Percentiles rank a stretch among this genome's conserved stretches.
Conservation (phyloP, 495 filamentous ascomycete species). For the Cryomyces minteri region DNA sequence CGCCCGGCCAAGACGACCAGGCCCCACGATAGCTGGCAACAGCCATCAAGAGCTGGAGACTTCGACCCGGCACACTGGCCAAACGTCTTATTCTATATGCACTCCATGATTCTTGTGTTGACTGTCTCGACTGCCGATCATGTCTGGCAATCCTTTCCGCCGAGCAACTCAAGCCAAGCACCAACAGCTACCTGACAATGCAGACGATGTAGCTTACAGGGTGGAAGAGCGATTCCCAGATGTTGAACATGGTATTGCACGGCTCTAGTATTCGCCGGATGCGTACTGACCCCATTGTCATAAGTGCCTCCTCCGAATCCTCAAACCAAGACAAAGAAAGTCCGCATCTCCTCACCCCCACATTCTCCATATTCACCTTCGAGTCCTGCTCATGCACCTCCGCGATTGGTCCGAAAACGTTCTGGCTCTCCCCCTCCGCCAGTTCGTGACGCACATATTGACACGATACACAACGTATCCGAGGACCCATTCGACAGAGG, state of each 20-base stretch:
- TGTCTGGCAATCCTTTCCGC: conserved; percentile 23
- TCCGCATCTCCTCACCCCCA: background rate
- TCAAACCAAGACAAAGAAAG: background rate
- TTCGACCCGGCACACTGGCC: background rate
- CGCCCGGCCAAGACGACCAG: background rate
- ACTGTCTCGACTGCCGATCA: conserved; percentile 1
- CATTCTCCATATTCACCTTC: background rate
- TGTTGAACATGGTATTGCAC: background rate
- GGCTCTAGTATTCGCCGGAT: background rate
- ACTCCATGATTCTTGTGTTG: background rate
- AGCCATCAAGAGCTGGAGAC: background rate
- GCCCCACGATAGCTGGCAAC: background rate
- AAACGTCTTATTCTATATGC: background rate
- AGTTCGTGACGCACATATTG: background rate
- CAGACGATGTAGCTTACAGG: background rate
- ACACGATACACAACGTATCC: conserved; percentile 2
- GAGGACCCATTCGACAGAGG: conserved; percentile 1
- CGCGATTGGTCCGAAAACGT: background rate
- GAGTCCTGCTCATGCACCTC: background rate
- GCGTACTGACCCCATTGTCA: background rate
- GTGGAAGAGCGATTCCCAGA: background rate
- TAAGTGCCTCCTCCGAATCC: background rate
- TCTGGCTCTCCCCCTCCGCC: conserved; percentile 2
- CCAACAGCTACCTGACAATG: background rate
- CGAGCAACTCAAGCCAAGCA: conserved; percentile 1